Percentiles rank a stretch among this genome's conserved stretches.
phyloP scores from a whole-genome alignment of 2,329 filamentous ascomycete species.

The Tolypocladium guangdongense region DNA sequence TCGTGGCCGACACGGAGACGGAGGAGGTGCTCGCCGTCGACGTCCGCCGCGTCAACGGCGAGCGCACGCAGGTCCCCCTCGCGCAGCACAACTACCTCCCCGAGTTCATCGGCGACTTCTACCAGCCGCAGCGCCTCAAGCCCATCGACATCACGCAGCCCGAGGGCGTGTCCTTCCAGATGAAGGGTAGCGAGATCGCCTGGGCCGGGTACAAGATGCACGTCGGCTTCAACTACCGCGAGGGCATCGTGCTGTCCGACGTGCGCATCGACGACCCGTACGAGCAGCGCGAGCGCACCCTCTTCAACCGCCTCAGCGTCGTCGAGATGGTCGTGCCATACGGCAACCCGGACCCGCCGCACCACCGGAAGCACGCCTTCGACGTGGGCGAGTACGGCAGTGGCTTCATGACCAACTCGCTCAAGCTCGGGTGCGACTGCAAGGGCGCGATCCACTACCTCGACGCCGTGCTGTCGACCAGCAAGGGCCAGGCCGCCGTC shows the following conservation, averaged over 20 bases:
- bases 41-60: constrained; percentile 29
- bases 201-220: constrained; percentile 62
- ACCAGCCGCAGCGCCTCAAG: constrained; percentile 23
- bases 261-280: constrained; percentile 48
- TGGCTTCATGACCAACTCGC: constrained; percentile 55
- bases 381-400: constrained; percentile 58
- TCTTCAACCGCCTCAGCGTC: constrained; percentile 58
- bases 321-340: constrained; percentile 66
- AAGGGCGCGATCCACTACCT: constrained; percentile 45
- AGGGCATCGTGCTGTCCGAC: constrained; percentile 61
- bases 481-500: constrained; percentile 46
- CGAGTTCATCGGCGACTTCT: constrained; percentile 21
- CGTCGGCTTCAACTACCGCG: constrained; percentile 61
- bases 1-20: constrained; percentile 31
- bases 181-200: constrained; percentile 35
- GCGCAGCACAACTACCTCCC: constrained; percentile 28
- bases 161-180: constrained; percentile 29
- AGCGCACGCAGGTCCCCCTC: constrained; percentile 31
- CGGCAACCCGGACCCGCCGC: constrained; percentile 50
- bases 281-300: constrained; percentile 33
- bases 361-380: constrained; percentile 57
- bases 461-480: constrained; percentile 23
- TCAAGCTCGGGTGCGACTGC: constrained; percentile 50
- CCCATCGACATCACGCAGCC: constrained; percentile 29
- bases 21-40: constrained; percentile 37